These are phyloP conservation scores for Dendryphion nanum DNA, from an alignment of 2,329 filamentous ascomycete species.

Conservation along the genomic window DNA sequence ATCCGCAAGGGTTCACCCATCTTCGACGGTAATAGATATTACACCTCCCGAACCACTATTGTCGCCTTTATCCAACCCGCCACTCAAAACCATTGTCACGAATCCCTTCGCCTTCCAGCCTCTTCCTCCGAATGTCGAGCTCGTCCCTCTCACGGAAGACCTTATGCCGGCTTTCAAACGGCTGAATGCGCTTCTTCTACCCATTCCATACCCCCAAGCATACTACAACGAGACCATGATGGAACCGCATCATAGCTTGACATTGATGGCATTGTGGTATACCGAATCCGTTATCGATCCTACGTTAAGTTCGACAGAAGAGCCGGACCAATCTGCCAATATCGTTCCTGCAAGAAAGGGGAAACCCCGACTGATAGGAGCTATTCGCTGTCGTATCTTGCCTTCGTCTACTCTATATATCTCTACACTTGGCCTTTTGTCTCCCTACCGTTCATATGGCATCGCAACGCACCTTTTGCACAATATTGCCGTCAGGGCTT, in stretches of 20 bases:
- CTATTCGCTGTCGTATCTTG: constrained; percentile 48
- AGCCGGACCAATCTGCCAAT: too few relatives aligned
- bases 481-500: constrained; percentile 45
- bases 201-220: constrained; percentile 59
- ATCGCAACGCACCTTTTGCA: constrained; percentile 57
- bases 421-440: constrained; percentile 58
- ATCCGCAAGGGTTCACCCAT: too few relatives aligned
- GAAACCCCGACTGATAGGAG: constrained; percentile 44
- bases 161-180: constrained; percentile 57
- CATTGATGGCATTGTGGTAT: constrained; percentile 60
- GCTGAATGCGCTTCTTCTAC: constrained; percentile 58
- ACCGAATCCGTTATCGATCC: constrained; percentile 19
- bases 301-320: not conserved
- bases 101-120: constrained; percentile 27
- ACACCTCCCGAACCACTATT: too few relatives aligned
- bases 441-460: constrained; percentile 58
- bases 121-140: constrained; percentile 51
- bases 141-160: constrained; percentile 52
- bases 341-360: too few relatives aligned
- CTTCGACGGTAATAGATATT: too few relatives aligned
- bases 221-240: constrained; percentile 62
- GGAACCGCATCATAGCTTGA: constrained; percentile 54
- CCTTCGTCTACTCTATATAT: constrained; percentile 54
- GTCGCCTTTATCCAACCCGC: too few relatives aligned
- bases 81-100: too few relatives aligned